Percentiles rank a stretch among this genome's conserved stretches.
Evolutionary conservation across 345 rosid genomes (phyloP).

Genomic region (Rhodomyrtus tomentosa): DNA sequence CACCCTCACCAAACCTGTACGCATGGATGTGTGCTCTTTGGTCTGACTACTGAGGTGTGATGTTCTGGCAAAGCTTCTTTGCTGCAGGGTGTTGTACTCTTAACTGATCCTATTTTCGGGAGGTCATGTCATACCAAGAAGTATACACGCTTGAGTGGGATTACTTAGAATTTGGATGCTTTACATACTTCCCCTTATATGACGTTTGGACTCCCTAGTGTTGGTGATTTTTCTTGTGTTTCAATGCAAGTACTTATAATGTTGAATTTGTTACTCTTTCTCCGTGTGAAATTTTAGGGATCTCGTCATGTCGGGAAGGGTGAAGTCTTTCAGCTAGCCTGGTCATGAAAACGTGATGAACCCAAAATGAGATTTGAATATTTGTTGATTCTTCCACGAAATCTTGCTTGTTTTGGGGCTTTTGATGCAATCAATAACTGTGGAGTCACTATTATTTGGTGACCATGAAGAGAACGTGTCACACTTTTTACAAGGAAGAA

Average conservation of each 20-base stretch:
- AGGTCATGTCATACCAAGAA: neutral
- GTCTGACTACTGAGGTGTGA: neutral
- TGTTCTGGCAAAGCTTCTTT: neutral
- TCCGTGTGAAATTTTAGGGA: neutral
- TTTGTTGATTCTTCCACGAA: neutral
- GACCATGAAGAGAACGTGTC: neutral
- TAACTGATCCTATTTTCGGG: neutral
- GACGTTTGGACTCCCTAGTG: neutral
- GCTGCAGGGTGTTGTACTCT: neutral
- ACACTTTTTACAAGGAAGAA: neutral
- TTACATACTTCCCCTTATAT: neutral
- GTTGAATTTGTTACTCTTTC: neutral
- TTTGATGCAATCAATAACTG: neutral
- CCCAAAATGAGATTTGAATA: neutral
- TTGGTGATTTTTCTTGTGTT: neutral
- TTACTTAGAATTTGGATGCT: neutral
- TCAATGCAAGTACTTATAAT: neutral
- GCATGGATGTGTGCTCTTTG: neutral
- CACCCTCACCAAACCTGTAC: neutral
- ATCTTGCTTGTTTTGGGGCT: neutral
- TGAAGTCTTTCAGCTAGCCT: neutral
- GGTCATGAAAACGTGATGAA: neutral
- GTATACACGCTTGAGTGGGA: neutral
- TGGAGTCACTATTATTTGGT: neutral
- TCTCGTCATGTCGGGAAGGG: neutral